Base-by-base conservation (phyloP, 2,329 filamentous ascomycete genomes). In the Eutypella sp. region DNA sequence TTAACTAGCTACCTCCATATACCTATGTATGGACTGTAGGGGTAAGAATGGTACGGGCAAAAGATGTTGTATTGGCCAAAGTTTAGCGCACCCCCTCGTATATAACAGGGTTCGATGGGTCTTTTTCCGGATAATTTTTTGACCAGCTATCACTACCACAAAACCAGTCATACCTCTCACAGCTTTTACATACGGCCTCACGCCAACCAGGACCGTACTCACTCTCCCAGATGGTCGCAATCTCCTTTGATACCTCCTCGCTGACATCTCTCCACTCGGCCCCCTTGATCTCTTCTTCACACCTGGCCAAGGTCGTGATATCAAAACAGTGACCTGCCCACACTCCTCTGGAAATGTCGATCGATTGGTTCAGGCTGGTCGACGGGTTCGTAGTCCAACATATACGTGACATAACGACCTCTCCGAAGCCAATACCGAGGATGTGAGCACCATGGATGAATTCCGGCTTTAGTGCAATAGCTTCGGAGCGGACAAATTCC, bases 281-380 rank as follows among this genome's bases (percentile, higher is more conserved):
- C 20, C 27, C 36, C 2, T 45, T 24, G 3, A 47, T 50, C 31
- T 47, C 40, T 18, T 31, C 40, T 13, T 53, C 27, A 27, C 56
- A 53, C n/a, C 41, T 47, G 22, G 51, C 37, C 2, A 56, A 25
- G 6, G 58, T 54, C 3, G 52, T 56, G 25, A 62, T 62, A 51
- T 64, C 59, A 36, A 63, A 59, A 16, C 50, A 27, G 47, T 65
- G 58, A 7, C 58, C 60, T 41, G 57, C 60, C 62, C 59, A 64
- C 37, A 50, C 53, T 13, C 58, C 58, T 41, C 52, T 50, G 10
- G 49, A 45, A 11, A 58, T 52, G 24, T 50, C 48, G 2, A 43
- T 22, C 41, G n/a, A 31, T 37, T 48, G 16, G 4, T 10, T 22
- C 41, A 48, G 41, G 23, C 22, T 22, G 31, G 44, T 15, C 33